phyloP scores from a whole-genome alignment of 306 rosid genomes.

The Arachis hypogaea region DNA sequence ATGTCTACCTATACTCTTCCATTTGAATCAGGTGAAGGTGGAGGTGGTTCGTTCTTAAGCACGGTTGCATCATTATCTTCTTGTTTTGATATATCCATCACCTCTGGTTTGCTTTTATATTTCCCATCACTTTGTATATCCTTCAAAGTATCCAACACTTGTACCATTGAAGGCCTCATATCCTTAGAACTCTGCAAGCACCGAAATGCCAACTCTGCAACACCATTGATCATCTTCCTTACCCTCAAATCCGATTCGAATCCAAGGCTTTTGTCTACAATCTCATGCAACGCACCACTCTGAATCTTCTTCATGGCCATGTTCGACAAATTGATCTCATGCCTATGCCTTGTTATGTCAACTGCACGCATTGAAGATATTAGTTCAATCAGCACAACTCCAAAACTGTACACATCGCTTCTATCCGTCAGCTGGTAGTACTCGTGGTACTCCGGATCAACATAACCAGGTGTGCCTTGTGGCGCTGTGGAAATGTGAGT shows the following conservation, averaged over 20 bases:
- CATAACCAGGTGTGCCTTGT: slow-evolving; percentile 57
- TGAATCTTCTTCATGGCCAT: slow-evolving; percentile 86
- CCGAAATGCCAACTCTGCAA: slow-evolving; percentile 83
- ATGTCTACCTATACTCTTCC: too few species aligned
- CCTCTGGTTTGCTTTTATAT: slow-evolving; percentile 46
- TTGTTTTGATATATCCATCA: slow-evolving; percentile 38
- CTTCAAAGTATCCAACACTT: slow-evolving; percentile 55
- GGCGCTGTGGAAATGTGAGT: slow-evolving; percentile 56
- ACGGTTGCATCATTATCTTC: slow-evolving; percentile 52
- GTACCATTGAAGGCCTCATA: slow-evolving; percentile 66
- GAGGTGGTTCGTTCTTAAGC: slow-evolving; percentile 51
- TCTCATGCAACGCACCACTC: slow-evolving; percentile 55
- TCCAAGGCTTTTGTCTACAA: slow-evolving; percentile 67
- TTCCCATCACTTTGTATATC: slow-evolving; percentile 49
- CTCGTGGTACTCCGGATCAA: slow-evolving; percentile 52
- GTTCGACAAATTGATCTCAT: slow-evolving; percentile 72
- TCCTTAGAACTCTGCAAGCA: slow-evolving; percentile 76
- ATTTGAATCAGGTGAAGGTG: slow-evolving; percentile 57
- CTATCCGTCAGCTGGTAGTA: slow-evolving; percentile 73
- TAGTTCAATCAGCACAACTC: slow-evolving; percentile 82
- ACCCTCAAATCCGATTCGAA: slow-evolving; percentile 60
- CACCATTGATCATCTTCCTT: slow-evolving; percentile 59
- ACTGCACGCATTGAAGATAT: slow-evolving; percentile 82
- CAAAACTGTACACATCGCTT: slow-evolving; percentile 88
- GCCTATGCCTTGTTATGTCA: slow-evolving; percentile 68